Conservation (phyloP, 2,329 filamentous ascomycete species). For the Apiospora sp. region DNA sequence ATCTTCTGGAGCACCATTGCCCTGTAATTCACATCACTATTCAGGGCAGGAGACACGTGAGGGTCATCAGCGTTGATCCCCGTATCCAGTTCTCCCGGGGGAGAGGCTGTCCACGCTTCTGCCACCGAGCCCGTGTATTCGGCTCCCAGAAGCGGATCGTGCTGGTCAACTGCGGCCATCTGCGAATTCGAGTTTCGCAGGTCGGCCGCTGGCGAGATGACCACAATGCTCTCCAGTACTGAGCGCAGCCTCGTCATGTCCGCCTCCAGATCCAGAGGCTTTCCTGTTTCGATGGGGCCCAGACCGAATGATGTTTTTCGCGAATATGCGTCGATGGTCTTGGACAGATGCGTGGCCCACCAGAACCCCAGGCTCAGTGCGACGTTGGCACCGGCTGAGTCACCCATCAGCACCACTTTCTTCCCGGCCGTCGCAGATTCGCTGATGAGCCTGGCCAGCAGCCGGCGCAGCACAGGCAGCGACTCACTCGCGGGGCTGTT, state of each 20-base stretch:
- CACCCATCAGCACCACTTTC: constrained; percentile 56
- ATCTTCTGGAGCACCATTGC: constrained; percentile 55
- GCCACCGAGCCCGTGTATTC: constrained; percentile 51
- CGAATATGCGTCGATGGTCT: constrained; percentile 4
- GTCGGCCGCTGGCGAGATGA: constrained; percentile 42
- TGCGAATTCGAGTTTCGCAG: constrained; percentile 54
- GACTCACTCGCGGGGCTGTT: constrained; percentile 56
- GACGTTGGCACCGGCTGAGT: constrained; percentile 56
- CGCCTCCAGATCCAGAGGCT: constrained; percentile 8
- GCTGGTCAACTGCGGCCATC: constrained; percentile 47
- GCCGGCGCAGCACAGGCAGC: constrained; percentile 54
- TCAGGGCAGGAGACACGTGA: constrained; percentile 52
- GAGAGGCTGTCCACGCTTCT: constrained; percentile 49
- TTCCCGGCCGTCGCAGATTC: constrained; percentile 49
- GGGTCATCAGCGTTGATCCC: constrained; percentile 44
- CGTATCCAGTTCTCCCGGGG: constrained; percentile 39
- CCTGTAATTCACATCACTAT: neutral
- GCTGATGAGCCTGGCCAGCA: constrained; percentile 52
- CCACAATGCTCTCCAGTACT: constrained; percentile 27
- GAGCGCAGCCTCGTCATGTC: constrained; percentile 23
- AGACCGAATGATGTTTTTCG: neutral
- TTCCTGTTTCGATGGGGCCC: constrained; percentile 17
- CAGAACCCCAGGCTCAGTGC: constrained; percentile 49
- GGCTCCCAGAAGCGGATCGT: constrained; percentile 55
- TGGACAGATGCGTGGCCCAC: constrained; percentile 30